Conservation (phyloP, 495 filamentous ascomycete species). For the Penicillium canariense region DNA sequence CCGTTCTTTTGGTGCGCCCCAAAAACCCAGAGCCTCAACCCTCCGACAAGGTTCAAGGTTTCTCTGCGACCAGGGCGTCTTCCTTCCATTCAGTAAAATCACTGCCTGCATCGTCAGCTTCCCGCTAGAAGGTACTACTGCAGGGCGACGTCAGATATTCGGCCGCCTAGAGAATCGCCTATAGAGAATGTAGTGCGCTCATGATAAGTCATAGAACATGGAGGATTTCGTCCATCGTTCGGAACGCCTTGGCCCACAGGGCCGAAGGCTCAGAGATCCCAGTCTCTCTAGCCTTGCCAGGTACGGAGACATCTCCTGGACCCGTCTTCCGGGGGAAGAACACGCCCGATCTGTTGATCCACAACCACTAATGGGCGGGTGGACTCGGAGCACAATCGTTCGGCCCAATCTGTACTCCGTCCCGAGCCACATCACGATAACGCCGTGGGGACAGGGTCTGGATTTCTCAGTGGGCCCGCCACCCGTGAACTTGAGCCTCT, state of each 20-base stretch:
- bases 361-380: conserved; percentile 1
- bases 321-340: not conserved
- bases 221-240: too few species aligned
- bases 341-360: not conserved
- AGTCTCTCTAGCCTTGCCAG: not conserved
- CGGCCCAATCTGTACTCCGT: too few species aligned
- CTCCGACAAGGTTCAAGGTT: not conserved
- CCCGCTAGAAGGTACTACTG: not conserved
- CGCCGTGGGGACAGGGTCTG: not conserved
- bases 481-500: conserved; percentile 20
- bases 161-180: not conserved
- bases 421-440: too few species aligned
- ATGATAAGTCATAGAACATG: too few species aligned
- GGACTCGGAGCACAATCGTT: too few species aligned
- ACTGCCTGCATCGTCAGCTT: conserved; percentile 2
- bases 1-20: not conserved
- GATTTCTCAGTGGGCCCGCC: conserved; percentile 4
- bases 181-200: too few species aligned
- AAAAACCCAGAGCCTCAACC: not conserved
- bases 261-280: not conserved
- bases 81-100: not conserved
- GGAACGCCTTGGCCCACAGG: too few species aligned
- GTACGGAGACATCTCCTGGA: too few species aligned
- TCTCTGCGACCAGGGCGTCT: not conserved
- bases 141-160: not conserved